Conservation (phyloP, 1,284 basidiomycete species). For the Trametes hirsuta region DNA sequence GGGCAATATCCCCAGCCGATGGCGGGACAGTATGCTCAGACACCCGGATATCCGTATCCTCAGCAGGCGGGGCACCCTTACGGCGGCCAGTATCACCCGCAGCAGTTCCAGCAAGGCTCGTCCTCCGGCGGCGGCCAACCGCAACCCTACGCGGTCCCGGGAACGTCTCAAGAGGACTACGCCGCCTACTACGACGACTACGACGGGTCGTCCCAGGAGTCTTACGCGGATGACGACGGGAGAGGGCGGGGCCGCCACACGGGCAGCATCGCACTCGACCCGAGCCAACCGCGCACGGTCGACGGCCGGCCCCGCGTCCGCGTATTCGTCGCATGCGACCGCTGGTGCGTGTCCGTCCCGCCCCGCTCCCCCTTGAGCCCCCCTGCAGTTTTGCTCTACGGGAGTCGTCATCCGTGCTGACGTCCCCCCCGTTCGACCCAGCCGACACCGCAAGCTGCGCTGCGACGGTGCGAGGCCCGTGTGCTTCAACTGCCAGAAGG, state of each 20-base stretch:
- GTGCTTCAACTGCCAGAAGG: constrained; percentile 31
- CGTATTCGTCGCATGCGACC: constrained; percentile 23
- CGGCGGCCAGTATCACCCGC: not conserved
- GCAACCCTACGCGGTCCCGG: not conserved
- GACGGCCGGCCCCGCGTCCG: constrained; percentile 23
- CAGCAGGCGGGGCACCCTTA: not conserved
- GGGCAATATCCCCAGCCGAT: not conserved
- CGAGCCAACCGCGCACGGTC: constrained; percentile 20
- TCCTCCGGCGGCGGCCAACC: not conserved
- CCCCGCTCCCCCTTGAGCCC: not conserved
- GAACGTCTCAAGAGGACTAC: not conserved
- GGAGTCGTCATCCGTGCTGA: not conserved
- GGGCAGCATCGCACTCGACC: constrained; percentile 14
- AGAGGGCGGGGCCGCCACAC: not conserved
- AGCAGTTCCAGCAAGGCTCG: constrained; percentile 6
- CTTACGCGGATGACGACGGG: constrained; percentile 11
- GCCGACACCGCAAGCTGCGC: constrained; percentile 31
- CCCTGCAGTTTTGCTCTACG: not conserved
- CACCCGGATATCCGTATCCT: not conserved
- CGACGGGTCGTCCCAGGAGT: not conserved
- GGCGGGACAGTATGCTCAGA: not conserved
- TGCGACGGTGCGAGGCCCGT: constrained; percentile 32
- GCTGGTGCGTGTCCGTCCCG: constrained; percentile 10
- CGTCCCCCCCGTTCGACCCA: not conserved
- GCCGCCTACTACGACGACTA: constrained; percentile 1